phyloP scores from a whole-genome alignment of 1,284 basidiomycete genomes.

The Pseudozyma pruni region DNA sequence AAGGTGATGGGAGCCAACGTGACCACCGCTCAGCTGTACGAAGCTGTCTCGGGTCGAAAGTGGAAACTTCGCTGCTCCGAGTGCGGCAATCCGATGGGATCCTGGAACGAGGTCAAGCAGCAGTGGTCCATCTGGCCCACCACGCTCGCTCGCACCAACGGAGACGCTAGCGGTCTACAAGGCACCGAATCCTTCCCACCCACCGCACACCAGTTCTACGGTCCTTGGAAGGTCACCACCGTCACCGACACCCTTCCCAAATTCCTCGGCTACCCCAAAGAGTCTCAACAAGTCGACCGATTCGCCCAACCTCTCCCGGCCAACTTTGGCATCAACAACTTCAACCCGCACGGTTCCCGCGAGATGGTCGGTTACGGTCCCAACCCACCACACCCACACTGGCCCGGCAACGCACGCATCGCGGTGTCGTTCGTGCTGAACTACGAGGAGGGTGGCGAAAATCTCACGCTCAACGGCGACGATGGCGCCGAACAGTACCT shows the following conservation, averaged over 20 bases:
- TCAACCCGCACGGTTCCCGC: slow-evolving; percentile 50
- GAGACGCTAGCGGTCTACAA: slow-evolving; percentile 15
- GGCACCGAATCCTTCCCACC: slow-evolving; percentile 24
- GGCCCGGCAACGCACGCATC: slow-evolving; percentile 68
- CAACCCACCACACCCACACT: slow-evolving; percentile 66
- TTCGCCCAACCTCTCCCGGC: slow-evolving; percentile 24
- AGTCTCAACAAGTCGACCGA: slow-evolving; percentile 38
- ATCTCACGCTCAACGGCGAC: slow-evolving; percentile 66
- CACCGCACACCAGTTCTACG: slow-evolving; percentile 43
- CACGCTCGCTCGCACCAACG: slow-evolving; percentile 42
- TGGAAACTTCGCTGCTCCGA: slow-evolving; percentile 56
- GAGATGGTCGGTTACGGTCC: slow-evolving; percentile 68
- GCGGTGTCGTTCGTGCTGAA: slow-evolving; percentile 69
- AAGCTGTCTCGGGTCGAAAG: slow-evolving; percentile 50
- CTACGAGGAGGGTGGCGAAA: slow-evolving; percentile 69
- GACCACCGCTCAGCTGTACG: slow-evolving; percentile 40
- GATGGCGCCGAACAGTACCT: slow-evolving; percentile 59
- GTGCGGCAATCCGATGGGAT: slow-evolving; percentile 61
- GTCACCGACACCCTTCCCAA: slow-evolving; percentile 41
- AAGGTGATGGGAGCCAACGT: slow-evolving; percentile 17
- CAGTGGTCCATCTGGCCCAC: slow-evolving; percentile 60
- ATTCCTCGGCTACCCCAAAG: slow-evolving; percentile 33
- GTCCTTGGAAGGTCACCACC: slow-evolving; percentile 30
- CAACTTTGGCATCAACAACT: slow-evolving; percentile 21
- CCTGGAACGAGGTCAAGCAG: slow-evolving; percentile 52